Conservation (phyloP, 129 eudicot genomes). For the Lactuca sativa region DNA sequence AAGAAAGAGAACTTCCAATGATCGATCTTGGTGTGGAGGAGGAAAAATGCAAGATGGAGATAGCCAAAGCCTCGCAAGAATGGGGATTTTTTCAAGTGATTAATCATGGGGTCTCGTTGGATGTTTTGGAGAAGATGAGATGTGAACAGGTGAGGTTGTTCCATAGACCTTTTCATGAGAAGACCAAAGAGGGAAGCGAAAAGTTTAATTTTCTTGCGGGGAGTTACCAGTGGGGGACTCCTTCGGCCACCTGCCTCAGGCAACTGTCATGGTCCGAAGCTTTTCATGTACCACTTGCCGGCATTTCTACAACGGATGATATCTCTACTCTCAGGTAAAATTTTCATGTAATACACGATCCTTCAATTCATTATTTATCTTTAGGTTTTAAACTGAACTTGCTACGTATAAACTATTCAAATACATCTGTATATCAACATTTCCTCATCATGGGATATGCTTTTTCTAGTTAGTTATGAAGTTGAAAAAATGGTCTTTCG, state of each 20-base stretch:
- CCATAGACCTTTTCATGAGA: slow-evolving; percentile 50
- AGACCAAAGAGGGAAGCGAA: slow-evolving; percentile 12
- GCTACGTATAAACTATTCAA: too few relatives aligned
- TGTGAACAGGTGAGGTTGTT: slow-evolving; percentile 52
- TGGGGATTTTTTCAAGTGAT: slow-evolving; percentile 83
- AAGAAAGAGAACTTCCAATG: slow-evolving; percentile 55
- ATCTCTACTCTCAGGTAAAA: slow-evolving; percentile 39
- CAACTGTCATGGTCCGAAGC: slow-evolving; percentile 76
- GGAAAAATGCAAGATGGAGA: slow-evolving; percentile 48
- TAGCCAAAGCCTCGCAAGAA: slow-evolving; percentile 60
- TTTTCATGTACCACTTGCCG: slow-evolving; percentile 55
- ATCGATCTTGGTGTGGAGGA: slow-evolving; percentile 49
- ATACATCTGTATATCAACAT: too few relatives aligned
- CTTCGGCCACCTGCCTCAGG: slow-evolving; percentile 43
- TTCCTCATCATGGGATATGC: too few relatives aligned
- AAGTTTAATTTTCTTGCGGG: slow-evolving; percentile 36
- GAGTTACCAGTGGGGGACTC: slow-evolving; percentile 69
- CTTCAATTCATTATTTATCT: too few relatives aligned
- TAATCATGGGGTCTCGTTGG: slow-evolving; percentile 57
- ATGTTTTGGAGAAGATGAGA: slow-evolving; percentile 48
- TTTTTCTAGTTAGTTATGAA: too few relatives aligned
- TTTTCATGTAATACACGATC: too few relatives aligned
- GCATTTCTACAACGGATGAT: slow-evolving; percentile 17
- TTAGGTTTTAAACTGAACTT: too few relatives aligned
- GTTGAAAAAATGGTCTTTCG: too few relatives aligned